Conservation (phyloP, 768 basidiomycete species). For the Agrocybe pediades region DNA sequence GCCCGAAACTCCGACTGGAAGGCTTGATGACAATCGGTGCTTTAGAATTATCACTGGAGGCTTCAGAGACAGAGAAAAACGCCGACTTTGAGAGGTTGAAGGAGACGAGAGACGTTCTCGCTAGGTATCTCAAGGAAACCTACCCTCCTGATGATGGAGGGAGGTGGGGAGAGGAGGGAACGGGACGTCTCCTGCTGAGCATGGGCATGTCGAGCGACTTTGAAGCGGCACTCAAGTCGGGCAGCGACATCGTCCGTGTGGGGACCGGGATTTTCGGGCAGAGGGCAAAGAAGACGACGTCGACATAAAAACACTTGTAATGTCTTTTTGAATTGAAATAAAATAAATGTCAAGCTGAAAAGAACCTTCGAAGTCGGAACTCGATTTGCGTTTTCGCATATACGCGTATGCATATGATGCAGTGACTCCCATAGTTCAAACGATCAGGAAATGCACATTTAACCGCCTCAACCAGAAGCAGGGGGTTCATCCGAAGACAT, state of each 20-base stretch:
- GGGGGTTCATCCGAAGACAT: slow-evolving; percentile 13
- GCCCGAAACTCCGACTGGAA: slow-evolving; percentile 73
- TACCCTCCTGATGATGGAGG: slow-evolving; percentile 21
- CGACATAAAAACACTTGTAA: not conserved
- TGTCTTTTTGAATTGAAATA: too few species aligned
- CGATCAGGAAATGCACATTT: too few species aligned
- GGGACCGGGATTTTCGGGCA: slow-evolving; percentile 90
- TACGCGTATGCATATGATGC: too few species aligned
- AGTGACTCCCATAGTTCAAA: too few species aligned
- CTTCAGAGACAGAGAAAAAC: slow-evolving; percentile 46
- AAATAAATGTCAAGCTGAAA: too few species aligned
- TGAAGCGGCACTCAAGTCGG: slow-evolving; percentile 79
- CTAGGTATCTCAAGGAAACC: slow-evolving; percentile 38
- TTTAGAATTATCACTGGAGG: slow-evolving; percentile 64
- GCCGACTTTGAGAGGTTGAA: slow-evolving; percentile 77
- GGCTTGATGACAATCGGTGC: slow-evolving; percentile 99
- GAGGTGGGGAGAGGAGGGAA: slow-evolving; percentile 49
- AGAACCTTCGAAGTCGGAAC: too few species aligned
- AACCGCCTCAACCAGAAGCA: not conserved
- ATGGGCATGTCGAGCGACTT: slow-evolving; percentile 99
- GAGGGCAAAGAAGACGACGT: slow-evolving; percentile 52
- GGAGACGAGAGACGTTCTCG: slow-evolving; percentile 61
- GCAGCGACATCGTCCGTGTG: slow-evolving; percentile 87
- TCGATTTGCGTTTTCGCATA: too few species aligned
- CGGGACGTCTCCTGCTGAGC: slow-evolving; percentile 62